Conservation (phyloP, 2,329 filamentous ascomycete species). For the Ophiostoma populinum region DNA sequence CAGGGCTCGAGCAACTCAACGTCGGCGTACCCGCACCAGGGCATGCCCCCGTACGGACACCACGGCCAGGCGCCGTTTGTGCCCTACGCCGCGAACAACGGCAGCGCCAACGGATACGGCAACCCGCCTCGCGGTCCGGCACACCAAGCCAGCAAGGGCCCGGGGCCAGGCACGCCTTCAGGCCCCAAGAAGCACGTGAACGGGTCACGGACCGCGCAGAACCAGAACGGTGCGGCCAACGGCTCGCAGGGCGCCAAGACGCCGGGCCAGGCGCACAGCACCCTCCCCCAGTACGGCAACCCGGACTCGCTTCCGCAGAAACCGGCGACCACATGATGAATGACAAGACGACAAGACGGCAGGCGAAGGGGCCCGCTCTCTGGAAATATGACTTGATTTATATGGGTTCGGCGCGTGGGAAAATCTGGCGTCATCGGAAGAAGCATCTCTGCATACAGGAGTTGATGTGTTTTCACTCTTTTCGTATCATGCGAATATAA, state of each 20-base stretch:
- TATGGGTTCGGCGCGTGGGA: no score
- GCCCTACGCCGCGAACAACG: not conserved
- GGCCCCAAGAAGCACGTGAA: conserved; percentile 11
- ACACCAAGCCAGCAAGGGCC: conserved; percentile 6
- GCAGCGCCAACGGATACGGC: conserved; percentile 7
- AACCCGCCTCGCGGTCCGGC: conserved; percentile 4
- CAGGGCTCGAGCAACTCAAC: conserved; percentile 38
- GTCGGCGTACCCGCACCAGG: conserved; percentile 32
- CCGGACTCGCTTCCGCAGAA: conserved; percentile 43
- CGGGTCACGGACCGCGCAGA: conserved; percentile 13
- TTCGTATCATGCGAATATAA: not conserved
- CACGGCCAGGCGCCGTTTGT: not conserved
- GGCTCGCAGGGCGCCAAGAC: conserved; percentile 16
- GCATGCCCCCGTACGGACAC: not conserved
- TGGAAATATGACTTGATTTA: no score
- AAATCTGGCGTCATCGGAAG: conserved; percentile 4
- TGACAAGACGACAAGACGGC: not conserved
- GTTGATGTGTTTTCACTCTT: conserved; percentile 2
- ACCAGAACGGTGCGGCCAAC: no score
- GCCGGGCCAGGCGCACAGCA: conserved; percentile 27
- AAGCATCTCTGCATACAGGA: conserved; percentile 6
- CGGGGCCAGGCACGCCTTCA: conserved; percentile 15
- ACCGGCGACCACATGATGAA: conserved; percentile 26
- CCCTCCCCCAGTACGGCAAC: conserved; percentile 41
- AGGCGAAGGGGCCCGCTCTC: no score